Percentiles rank a stretch among this genome's conserved stretches.
Conservation (phyloP, 228 moss, liverwort and hornwort species). For the Sphagnum fallax region DNA sequence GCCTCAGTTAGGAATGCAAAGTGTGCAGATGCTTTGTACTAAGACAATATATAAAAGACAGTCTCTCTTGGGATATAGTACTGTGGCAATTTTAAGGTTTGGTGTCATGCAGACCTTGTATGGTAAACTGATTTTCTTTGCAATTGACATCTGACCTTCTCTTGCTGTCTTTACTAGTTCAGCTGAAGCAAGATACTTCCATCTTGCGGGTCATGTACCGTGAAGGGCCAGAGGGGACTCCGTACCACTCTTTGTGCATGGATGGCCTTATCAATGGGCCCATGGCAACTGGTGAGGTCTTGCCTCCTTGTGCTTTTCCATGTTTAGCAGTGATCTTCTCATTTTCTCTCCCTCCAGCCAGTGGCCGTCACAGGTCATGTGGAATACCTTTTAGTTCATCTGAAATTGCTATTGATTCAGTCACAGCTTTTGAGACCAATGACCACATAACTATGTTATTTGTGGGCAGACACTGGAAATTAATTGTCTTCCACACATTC, state of each 20-base stretch:
- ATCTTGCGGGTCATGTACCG: constrained; percentile 87
- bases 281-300: constrained; percentile 52
- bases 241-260: constrained; percentile 82
- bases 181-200: constrained; percentile 87
- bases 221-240: constrained; percentile 87
- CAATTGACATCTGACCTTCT: too few species aligned
- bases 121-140: too few species aligned
- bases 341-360: neutral
- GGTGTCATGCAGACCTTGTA: too few species aligned
- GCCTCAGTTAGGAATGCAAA: too few species aligned
- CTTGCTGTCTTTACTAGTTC: constrained; percentile 5
- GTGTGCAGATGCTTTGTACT: too few species aligned
- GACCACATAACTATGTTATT: too few species aligned
- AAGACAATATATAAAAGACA: neutral
- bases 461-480: too few species aligned
- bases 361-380: neutral
- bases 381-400: neutral
- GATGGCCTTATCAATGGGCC: constrained; percentile 88
- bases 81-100: neutral
- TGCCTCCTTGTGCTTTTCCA: neutral
- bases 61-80: neutral
- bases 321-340: neutral
- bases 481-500: too few species aligned
- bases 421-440: neutral
- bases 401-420: neutral